Conservation (phyloP, 2,329 filamentous ascomycete genomes). For the Immersiporthe knoxdaviesiana region DNA sequence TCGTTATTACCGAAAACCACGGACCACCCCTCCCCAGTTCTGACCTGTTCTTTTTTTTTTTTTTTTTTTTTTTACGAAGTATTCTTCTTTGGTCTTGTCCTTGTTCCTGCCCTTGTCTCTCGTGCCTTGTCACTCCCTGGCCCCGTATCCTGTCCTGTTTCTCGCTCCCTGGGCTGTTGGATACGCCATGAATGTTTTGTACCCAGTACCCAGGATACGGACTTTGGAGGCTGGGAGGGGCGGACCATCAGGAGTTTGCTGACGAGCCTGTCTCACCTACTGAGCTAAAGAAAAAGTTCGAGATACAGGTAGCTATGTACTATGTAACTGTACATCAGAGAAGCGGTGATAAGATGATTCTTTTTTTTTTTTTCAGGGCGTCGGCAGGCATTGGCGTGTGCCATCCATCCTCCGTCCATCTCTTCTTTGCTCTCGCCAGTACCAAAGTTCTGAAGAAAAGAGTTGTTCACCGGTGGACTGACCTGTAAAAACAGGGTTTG, state of each 20-base stretch:
- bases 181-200: not conserved
- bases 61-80: too few relatives aligned
- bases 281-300: not conserved
- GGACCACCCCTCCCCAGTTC: not conserved
- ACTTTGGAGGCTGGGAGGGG: not conserved
- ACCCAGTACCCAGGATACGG: not conserved
- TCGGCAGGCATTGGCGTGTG: not conserved
- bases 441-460: not conserved
- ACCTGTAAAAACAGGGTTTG: not conserved
- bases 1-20: conserved; percentile 29
- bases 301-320: not conserved
- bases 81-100: too few relatives aligned
- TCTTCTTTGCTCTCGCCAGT: not conserved
- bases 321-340: not conserved
- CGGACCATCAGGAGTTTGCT: not conserved
- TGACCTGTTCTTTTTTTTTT: not conserved
- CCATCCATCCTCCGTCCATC: not conserved
- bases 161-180: not conserved
- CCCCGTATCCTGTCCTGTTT: not conserved
- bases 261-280: not conserved
- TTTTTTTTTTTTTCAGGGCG: too few relatives aligned
- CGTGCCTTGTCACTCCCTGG: not conserved
- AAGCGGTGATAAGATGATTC: not conserved
- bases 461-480: not conserved
- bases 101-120: not conserved